A percentile compares a stretch with the other conserved stretches of the same genome.
phyloP scores from a whole-genome alignment of 306 rosid genomes.

The Ormosia semicastrata region DNA sequence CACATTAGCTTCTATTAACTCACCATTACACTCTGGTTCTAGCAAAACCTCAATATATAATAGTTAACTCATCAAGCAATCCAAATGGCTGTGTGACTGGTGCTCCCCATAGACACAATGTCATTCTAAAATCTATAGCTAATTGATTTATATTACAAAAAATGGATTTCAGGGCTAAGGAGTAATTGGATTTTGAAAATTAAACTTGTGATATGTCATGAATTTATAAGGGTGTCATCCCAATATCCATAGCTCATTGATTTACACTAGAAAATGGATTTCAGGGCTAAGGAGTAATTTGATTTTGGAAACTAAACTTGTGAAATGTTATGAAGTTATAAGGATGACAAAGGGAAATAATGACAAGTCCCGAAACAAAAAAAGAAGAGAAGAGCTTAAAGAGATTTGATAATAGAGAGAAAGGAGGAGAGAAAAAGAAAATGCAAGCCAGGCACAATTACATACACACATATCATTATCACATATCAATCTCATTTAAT shows the following conservation, averaged over 20 bases:
- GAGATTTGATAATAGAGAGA: background rate
- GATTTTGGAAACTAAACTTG: background rate
- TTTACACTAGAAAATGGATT: background rate
- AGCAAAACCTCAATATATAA: no score
- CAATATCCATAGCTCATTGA: background rate
- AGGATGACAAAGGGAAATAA: background rate
- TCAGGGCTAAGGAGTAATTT: background rate
- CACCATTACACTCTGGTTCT: no score
- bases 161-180: no score
- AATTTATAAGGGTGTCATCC: background rate
- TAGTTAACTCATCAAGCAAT: background rate
- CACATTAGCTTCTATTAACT: no score
- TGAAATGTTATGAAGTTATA: background rate
- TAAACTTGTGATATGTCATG: no score
- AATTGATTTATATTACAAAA: no score
- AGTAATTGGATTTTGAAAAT: no score
- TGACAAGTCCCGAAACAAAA: background rate
- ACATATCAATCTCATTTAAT: background rate
- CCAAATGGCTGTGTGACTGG: background rate
- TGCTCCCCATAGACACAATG: no score
- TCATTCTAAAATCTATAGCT: no score
- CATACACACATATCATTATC: background rate
- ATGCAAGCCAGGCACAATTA: background rate
- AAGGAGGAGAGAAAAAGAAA: background rate
- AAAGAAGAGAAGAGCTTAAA: background rate